Conservation (phyloP, 768 basidiomycete species). For the Candolleomyces efflorescens region DNA sequence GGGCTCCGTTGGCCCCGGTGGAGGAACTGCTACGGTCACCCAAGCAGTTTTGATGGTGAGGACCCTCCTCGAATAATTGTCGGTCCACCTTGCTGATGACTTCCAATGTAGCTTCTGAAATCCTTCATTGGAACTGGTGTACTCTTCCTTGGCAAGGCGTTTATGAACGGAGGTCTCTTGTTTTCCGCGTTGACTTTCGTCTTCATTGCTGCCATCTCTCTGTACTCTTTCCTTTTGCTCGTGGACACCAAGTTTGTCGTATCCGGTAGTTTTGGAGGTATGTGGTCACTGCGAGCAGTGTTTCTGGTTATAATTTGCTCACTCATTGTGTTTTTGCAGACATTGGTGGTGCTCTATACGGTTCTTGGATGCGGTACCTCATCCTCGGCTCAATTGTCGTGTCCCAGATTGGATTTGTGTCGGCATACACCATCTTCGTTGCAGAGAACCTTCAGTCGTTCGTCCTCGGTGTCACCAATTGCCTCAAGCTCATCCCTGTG, state of each 20-base stretch:
- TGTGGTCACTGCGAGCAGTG: not conserved
- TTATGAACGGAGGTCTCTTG: slow-evolving; percentile 91
- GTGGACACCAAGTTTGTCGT: slow-evolving; percentile 85
- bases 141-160: slow-evolving; percentile 95
- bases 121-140: slow-evolving; percentile 96
- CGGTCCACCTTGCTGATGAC: slow-evolving; percentile 3
- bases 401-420: slow-evolving; percentile 86
- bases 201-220: slow-evolving; percentile 78
- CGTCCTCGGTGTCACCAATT: slow-evolving; percentile 75
- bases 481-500: slow-evolving; percentile 60
- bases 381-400: slow-evolving; percentile 85
- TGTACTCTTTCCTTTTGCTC: slow-evolving; percentile 92
- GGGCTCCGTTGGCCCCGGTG: slow-evolving; percentile 53
- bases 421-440: slow-evolving; percentile 95
- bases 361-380: slow-evolving; percentile 86
- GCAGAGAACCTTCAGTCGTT: slow-evolving; percentile 89
- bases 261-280: slow-evolving; percentile 91
- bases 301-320: not conserved
- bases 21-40: slow-evolving; percentile 84
- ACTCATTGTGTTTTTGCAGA: slow-evolving; percentile 40
- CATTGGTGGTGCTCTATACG: slow-evolving; percentile 90
- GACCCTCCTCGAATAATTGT: not conserved
- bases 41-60: slow-evolving; percentile 92
- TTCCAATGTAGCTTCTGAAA: slow-evolving; percentile 76
- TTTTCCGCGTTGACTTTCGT: slow-evolving; percentile 80